phyloP scores from a whole-genome alignment of 192 early-diverging fungal genomes.

The Spinellus fusiger region DNA sequence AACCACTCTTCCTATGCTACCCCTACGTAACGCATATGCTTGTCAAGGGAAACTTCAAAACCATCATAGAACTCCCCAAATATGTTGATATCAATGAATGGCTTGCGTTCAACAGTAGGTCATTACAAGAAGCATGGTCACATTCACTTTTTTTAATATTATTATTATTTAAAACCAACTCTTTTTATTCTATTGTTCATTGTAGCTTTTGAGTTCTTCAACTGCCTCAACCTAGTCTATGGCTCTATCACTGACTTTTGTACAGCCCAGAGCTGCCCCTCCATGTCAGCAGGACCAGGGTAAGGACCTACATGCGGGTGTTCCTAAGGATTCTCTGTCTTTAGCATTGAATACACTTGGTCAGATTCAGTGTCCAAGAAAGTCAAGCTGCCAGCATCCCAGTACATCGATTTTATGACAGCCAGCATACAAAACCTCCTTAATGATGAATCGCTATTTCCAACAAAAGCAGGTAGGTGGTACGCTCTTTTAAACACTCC shows the following conservation, averaged over 20 bases:
- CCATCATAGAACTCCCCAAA: conserved; percentile 83
- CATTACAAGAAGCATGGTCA: not conserved
- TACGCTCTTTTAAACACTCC: not conserved
- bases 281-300: conserved; percentile 79
- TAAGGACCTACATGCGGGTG: conserved; percentile 21
- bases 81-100: conserved; percentile 94
- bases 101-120: conserved; percentile 73
- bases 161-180: not conserved
- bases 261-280: conserved; percentile 71
- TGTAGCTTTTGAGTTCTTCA: conserved; percentile 87
- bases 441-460: conserved; percentile 88
- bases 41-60: conserved; percentile 89
- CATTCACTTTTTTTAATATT: not conserved
- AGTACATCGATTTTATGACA: conserved; percentile 92
- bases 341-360: conserved; percentile 84
- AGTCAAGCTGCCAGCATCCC: conserved; percentile 84
- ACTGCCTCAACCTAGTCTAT: conserved; percentile 87
- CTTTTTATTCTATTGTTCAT: not conserved
- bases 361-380: conserved; percentile 77
- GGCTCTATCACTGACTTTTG: conserved; percentile 86
- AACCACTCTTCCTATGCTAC: conserved; percentile 50
- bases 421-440: conserved; percentile 80
- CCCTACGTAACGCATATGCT: conserved; percentile 74
- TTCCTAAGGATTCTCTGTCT: not conserved
- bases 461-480: conserved; percentile 77